phyloP scores from a whole-genome alignment of 1,139 yeast genomes.

The Candida albicans region DNA sequence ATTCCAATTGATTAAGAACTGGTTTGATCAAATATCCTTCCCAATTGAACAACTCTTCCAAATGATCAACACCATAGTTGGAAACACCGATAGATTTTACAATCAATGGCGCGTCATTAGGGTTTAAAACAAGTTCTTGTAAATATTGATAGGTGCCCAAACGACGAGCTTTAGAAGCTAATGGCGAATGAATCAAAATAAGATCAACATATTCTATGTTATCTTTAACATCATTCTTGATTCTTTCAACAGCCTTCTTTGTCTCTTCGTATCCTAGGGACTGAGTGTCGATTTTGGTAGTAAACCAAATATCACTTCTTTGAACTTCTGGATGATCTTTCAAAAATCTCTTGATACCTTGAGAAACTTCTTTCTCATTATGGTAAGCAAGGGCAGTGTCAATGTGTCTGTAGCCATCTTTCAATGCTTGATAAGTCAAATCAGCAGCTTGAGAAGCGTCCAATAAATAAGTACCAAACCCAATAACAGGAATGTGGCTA shows the following conservation, averaged over 20 bases:
- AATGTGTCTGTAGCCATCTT: slow-evolving; percentile 66
- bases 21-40: slow-evolving; percentile 38
- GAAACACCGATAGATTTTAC: slow-evolving; percentile 46
- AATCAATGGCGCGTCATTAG: slow-evolving; percentile 28
- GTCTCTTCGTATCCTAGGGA: slow-evolving; percentile 63
- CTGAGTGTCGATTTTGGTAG: slow-evolving; percentile 62
- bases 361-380: slow-evolving; percentile 50
- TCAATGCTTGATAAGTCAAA: slow-evolving; percentile 44
- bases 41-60: slow-evolving; percentile 38
- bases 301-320: slow-evolving; percentile 37
- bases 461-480: slow-evolving; percentile 36
- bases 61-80: slow-evolving; percentile 36
- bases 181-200: slow-evolving; percentile 38
- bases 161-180: slow-evolving; percentile 29
- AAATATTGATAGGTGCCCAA: slow-evolving; percentile 42
- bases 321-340: slow-evolving; percentile 33
- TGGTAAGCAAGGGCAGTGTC: slow-evolving; percentile 47
- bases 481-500: slow-evolving; percentile 39
- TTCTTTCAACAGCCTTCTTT: slow-evolving; percentile 48
- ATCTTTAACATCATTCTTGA: slow-evolving; percentile 30
- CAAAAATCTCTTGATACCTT: slow-evolving; percentile 42
- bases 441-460: slow-evolving; percentile 25
- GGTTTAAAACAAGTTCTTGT: slow-evolving; percentile 34
- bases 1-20: slow-evolving; percentile 45
- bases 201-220: slow-evolving; percentile 49